Evolutionary conservation across 1,139 yeast species (phyloP).

Genomic region (Trichomonascaceae sp.): DNA sequence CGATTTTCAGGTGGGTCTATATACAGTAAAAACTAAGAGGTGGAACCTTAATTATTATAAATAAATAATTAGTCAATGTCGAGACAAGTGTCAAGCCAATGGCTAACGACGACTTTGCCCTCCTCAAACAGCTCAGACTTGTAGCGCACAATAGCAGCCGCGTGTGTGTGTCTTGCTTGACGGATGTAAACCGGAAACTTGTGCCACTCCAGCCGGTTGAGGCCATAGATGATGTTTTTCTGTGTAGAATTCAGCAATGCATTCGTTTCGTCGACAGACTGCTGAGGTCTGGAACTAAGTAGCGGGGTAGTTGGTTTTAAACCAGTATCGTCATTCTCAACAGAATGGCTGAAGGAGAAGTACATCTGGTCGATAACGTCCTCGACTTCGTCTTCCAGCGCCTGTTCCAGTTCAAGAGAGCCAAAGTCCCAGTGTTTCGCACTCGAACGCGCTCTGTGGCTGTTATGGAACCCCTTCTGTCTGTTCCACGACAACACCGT

Average conservation of each 20-base stretch:
- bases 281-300: neutral
- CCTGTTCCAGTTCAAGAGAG: constrained; percentile 10
- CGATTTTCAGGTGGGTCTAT: too few relatives aligned
- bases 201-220: constrained; percentile 51
- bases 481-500: constrained; percentile 14
- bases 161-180: constrained; percentile 55
- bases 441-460: too few relatives aligned
- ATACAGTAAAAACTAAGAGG: too few relatives aligned
- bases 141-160: constrained; percentile 65
- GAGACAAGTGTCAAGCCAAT: constrained; percentile 39
- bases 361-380: constrained; percentile 31
- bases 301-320: neutral
- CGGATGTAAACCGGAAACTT: constrained; percentile 62
- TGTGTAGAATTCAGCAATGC: constrained; percentile 25
- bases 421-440: constrained; percentile 7
- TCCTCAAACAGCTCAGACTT: constrained; percentile 41
- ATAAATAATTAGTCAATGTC: neutral
- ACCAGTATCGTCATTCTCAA: constrained; percentile 3
- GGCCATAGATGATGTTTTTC: constrained; percentile 36
- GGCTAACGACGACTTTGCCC: constrained; percentile 54
- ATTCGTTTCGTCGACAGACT: constrained; percentile 1
- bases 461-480: constrained; percentile 12
- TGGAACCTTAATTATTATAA: too few relatives aligned
- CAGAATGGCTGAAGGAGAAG: constrained; percentile 14
- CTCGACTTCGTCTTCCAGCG: constrained; percentile 40